Percentiles rank a stretch among this genome's conserved stretches.
These are phyloP conservation scores for Dunaliella primolecta DNA, from an alignment of 139 green algal genomes.

Conservation along the genomic window DNA sequence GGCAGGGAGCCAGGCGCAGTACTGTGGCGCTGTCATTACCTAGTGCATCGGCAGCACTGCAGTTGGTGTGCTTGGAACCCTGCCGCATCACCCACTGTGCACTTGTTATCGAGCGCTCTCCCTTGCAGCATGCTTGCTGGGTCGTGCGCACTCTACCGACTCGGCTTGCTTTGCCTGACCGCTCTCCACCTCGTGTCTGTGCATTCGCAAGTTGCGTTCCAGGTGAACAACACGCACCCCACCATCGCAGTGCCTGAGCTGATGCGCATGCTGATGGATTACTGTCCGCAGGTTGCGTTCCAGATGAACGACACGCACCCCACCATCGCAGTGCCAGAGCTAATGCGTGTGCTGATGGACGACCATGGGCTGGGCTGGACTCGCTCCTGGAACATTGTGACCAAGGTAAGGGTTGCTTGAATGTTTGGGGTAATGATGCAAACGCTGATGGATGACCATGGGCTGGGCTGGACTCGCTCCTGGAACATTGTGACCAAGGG, in stretches of 20 bases:
- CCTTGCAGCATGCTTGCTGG: no score
- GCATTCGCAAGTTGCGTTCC: conserved; percentile 71
- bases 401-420: conserved; percentile 41
- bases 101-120: no score
- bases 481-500: conserved; percentile 84
- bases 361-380: conserved; percentile 91
- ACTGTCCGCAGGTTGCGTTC: conserved; percentile 71
- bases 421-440: conserved; percentile 86
- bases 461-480: conserved; percentile 87
- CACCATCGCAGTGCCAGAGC: conserved; percentile 90
- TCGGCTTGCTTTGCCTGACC: no score
- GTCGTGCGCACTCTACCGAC: no score
- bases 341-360: conserved; percentile 98
- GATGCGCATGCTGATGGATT: conserved; percentile 97
- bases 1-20: no score
- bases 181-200: no score
- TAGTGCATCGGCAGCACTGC: no score
- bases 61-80: no score
- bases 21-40: no score
- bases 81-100: no score
- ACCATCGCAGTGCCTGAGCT: conserved; percentile 94
- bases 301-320: conserved; percentile 99
- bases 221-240: conserved; percentile 98
- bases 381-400: conserved; percentile 83
- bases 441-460: conserved; percentile 93